A percentile compares a stretch with the other conserved stretches of the same genome.
These are phyloP conservation scores for Fraxinus quadrangulata DNA, from an alignment of 257 asterid species.

Conservation along the genomic window DNA sequence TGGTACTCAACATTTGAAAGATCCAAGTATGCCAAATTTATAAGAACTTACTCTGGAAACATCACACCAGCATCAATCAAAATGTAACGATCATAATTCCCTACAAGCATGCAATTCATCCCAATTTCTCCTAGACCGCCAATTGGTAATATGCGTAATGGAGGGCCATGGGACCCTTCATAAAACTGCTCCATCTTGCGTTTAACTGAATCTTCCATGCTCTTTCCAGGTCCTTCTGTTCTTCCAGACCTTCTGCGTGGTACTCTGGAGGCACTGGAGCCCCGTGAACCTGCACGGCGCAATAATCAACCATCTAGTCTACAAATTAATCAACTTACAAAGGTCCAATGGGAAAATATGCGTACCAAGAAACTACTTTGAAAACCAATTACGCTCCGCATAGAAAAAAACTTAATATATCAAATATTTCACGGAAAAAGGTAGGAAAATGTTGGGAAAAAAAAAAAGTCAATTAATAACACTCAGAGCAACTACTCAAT, in stretches of 20 bases:
- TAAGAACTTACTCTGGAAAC: constrained; percentile 89
- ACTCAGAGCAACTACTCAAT: constrained; percentile 6
- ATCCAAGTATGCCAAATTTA: neutral
- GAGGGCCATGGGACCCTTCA: constrained; percentile 97
- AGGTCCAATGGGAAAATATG: neutral
- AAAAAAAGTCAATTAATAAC: neutral
- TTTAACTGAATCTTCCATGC: constrained; percentile 91
- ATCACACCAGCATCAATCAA: constrained; percentile 96
- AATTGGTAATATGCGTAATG: constrained; percentile 88
- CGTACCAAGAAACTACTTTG: neutral
- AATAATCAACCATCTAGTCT: neutral
- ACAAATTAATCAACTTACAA: neutral
- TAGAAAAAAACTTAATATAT: neutral
- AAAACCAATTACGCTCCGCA: neutral
- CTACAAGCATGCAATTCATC: constrained; percentile 99
- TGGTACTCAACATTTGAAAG: constrained; percentile 12
- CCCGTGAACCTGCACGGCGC: constrained; percentile 47
- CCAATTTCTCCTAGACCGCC: constrained; percentile 99
- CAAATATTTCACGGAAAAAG: neutral
- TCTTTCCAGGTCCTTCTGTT: constrained; percentile 84
- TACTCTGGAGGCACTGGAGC: constrained; percentile 50
- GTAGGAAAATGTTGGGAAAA: neutral
- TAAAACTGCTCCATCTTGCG: constrained; percentile 96
- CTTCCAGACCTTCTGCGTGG: constrained; percentile 59
- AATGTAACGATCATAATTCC: constrained; percentile 90